Conservation (phyloP, 2,329 filamentous ascomycete genomes). For the Cladobotryum protrusum region DNA sequence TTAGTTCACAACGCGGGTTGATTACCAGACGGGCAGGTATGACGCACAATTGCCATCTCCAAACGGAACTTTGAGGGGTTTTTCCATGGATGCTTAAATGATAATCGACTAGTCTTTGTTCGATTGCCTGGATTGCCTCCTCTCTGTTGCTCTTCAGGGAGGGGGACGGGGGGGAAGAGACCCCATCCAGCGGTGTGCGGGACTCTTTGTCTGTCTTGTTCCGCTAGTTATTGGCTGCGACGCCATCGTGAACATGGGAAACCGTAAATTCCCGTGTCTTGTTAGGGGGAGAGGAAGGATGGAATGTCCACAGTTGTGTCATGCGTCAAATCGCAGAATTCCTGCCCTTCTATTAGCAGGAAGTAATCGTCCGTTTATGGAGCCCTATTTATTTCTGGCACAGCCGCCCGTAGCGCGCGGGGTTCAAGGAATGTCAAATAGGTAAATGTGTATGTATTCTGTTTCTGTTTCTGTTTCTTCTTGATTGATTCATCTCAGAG, state of each 20-base stretch:
- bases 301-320: slow-evolving; percentile 12
- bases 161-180: too few species aligned
- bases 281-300: neutral
- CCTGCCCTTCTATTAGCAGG: too few species aligned
- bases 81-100: too few species aligned
- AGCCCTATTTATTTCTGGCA: slow-evolving; percentile 25
- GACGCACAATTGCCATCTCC: slow-evolving; percentile 4
- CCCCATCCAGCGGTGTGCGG: too few species aligned
- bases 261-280: slow-evolving; percentile 10
- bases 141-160: too few species aligned
- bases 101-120: too few species aligned
- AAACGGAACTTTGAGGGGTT: neutral
- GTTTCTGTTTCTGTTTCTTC: too few species aligned
- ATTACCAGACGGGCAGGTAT: slow-evolving; percentile 13
- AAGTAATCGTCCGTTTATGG: neutral
- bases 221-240: too few species aligned
- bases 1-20: slow-evolving; percentile 7
- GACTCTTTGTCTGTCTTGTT: too few species aligned
- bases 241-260: slow-evolving; percentile 1
- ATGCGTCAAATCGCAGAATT: slow-evolving; percentile 9
- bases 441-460: neutral
- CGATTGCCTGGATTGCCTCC: too few species aligned
- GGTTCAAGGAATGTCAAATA: neutral
- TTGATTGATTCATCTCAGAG: too few species aligned
- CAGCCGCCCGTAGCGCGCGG: slow-evolving; percentile 29